A percentile compares a stretch with the other conserved stretches of the same genome.
Evolutionary conservation across 1,139 yeast species (phyloP).

Genomic region (Oligophagozyma castellii): DNA sequence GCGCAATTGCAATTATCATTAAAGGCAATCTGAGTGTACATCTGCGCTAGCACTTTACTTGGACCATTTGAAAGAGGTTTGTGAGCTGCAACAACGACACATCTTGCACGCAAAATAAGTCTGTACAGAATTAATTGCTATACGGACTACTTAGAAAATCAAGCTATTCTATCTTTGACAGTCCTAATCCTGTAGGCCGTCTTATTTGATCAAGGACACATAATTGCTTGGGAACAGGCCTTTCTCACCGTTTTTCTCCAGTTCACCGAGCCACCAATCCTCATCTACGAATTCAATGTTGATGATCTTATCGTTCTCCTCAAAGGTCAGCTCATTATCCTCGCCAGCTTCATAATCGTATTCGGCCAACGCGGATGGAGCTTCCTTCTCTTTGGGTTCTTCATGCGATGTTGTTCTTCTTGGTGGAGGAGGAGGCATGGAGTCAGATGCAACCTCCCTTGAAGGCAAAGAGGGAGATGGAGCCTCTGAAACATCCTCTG

Average conservation of each 20-base stretch:
- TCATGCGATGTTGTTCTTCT: constrained; percentile 21
- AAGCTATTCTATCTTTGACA: neutral
- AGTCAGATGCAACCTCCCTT: constrained; percentile 6
- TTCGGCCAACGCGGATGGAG: constrained; percentile 59
- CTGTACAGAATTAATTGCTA: neutral
- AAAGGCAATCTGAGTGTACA: too few relatives aligned
- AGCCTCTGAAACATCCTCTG: neutral
- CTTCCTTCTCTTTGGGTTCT: constrained; percentile 21
- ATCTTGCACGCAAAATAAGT: neutral
- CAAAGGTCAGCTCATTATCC: constrained; percentile 75
- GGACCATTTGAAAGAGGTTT: too few relatives aligned
- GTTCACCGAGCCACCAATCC: constrained; percentile 93
- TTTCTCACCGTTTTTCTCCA: constrained; percentile 45
- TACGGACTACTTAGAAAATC: neutral
- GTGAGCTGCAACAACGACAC: neutral
- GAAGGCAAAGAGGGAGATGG: constrained; percentile 8
- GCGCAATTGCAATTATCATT: too few relatives aligned
- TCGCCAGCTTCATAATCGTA: constrained; percentile 83
- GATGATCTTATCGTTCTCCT: constrained; percentile 67
- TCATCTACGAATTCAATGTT: constrained; percentile 85
- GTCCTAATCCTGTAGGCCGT: neutral
- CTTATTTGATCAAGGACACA: constrained; percentile 35
- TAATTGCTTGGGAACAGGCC: constrained; percentile 90
- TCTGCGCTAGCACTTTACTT: too few relatives aligned
- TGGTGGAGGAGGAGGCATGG: constrained; percentile 24